phyloP scores from a whole-genome alignment of 2,329 filamentous ascomycete genomes.

The Fusarium algeriense region DNA sequence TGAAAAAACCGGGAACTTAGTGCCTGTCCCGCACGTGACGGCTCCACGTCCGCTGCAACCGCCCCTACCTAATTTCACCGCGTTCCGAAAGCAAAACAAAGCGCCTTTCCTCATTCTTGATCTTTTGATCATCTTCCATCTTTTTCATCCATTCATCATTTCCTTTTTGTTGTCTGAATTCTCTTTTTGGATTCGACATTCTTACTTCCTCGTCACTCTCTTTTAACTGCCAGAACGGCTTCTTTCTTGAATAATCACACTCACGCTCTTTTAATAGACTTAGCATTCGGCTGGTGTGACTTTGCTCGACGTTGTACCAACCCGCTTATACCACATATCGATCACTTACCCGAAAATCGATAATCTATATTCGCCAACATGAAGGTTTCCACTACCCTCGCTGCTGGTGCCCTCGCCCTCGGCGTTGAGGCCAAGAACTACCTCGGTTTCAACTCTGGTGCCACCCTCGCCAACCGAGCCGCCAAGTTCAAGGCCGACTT shows the following conservation, averaged over 20 bases:
- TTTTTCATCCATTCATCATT: slow-evolving; percentile 25
- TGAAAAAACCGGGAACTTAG: slow-evolving; percentile 42
- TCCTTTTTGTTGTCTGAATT: slow-evolving; percentile 25
- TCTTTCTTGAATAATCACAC: slow-evolving; percentile 29
- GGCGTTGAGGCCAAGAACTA: slow-evolving; percentile 61
- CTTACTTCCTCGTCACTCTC: slow-evolving; percentile 44
- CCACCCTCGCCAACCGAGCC: slow-evolving; percentile 59
- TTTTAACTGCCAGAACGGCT: slow-evolving; percentile 37
- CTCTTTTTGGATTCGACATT: slow-evolving; percentile 39
- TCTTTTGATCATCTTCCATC: slow-evolving; percentile 17
- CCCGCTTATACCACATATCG: slow-evolving; percentile 18
- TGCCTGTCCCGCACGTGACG: slow-evolving; percentile 38
- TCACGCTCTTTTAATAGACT: slow-evolving; percentile 39
- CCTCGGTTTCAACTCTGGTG: slow-evolving; percentile 67
- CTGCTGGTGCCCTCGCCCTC: slow-evolving; percentile 56
- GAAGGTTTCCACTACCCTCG: slow-evolving; percentile 56
- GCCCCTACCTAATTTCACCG: slow-evolving; percentile 43
- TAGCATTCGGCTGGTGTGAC: slow-evolving; percentile 27
- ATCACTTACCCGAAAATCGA: slow-evolving; percentile 23
- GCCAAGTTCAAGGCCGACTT: slow-evolving; percentile 67
- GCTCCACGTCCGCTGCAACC: slow-evolving; percentile 18
- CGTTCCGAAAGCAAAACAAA: slow-evolving; percentile 41
- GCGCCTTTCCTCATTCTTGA: slow-evolving; percentile 25
- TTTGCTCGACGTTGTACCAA: slow-evolving; percentile 33
- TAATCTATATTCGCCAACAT: slow-evolving; percentile 52